These are phyloP conservation scores for Coniosporium tulheliwenetii DNA, from an alignment of 2,329 filamentous ascomycete genomes.

Conservation along the genomic window DNA sequence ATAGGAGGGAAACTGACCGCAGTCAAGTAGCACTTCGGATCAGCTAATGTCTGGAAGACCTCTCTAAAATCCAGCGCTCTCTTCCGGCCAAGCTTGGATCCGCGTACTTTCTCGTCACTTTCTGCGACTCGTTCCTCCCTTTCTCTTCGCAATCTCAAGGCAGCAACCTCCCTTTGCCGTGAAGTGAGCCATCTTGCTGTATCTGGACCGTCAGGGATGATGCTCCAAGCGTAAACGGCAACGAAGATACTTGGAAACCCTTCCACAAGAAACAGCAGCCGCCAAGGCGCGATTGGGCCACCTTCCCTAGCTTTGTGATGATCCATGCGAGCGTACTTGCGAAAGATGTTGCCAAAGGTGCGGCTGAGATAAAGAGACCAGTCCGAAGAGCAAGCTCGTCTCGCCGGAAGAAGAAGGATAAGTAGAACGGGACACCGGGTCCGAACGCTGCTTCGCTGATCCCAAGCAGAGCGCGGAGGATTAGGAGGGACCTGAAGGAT, in stretches of 20 bases:
- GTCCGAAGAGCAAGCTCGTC: conserved; percentile 72
- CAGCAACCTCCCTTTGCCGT: conserved; percentile 46
- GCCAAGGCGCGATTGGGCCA: conserved; percentile 64
- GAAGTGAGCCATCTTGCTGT: conserved; percentile 24
- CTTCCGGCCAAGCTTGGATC: conserved; percentile 1
- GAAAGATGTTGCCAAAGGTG: conserved; percentile 46
- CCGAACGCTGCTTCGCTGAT: conserved; percentile 46
- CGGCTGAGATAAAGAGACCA: conserved; percentile 70
- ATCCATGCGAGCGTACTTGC: conserved; percentile 67
- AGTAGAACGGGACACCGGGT: conserved; percentile 47
- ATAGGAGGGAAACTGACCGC: conserved; percentile 28
- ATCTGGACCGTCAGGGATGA: conserved; percentile 60
- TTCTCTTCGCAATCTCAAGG: conserved; percentile 46
- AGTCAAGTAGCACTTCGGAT: conserved; percentile 60
- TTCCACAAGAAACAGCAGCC: conserved; percentile 71
- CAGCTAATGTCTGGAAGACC: conserved; percentile 41
- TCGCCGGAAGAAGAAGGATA: conserved; percentile 47
- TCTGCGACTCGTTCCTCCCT: conserved; percentile 14
- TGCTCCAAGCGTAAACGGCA: conserved; percentile 55
- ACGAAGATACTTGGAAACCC: conserved; percentile 71
- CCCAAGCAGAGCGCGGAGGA: conserved; percentile 44
- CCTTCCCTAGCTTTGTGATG: conserved; percentile 54
- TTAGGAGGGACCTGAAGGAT: conserved; percentile 37
- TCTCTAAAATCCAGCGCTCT: conserved; percentile 37
- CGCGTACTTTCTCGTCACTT: conserved; percentile 8